These are phyloP conservation scores for Huntiella bhutanensis DNA, from an alignment of 2,329 filamentous ascomycete genomes.

Conservation along the genomic window DNA sequence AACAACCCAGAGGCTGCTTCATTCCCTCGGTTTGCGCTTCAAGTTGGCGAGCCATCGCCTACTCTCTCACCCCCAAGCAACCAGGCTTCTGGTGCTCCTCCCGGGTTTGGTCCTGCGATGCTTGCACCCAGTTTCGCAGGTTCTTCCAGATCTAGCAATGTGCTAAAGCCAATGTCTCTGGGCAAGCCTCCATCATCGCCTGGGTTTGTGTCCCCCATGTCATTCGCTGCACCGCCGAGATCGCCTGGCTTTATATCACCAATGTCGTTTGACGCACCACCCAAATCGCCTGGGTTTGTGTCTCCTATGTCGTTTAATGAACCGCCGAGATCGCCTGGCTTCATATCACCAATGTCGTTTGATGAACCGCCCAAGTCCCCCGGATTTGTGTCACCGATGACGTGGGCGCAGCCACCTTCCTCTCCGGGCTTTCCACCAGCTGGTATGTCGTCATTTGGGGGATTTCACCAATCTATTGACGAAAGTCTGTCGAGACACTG, in stretches of 20 bases:
- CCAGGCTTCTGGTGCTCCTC: background rate
- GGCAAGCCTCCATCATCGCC: background rate
- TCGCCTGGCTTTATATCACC: too few species aligned
- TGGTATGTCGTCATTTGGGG: background rate
- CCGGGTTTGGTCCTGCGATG: background rate
- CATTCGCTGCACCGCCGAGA: background rate
- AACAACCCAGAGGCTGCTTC: constrained; percentile 21
- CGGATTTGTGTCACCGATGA: constrained; percentile 7
- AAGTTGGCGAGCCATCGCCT: constrained; percentile 7
- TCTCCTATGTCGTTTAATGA: too few species aligned
- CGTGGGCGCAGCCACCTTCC: constrained; percentile 22
- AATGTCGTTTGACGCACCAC: too few species aligned
- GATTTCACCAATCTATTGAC: constrained; percentile 3
- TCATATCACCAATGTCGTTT: too few species aligned
- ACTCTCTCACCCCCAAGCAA: background rate
- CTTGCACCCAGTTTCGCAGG: background rate
- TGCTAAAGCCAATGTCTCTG: too few species aligned
- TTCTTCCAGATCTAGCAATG: background rate
- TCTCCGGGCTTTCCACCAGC: constrained; percentile 23
- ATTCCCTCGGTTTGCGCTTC: constrained; percentile 23
- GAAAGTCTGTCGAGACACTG: background rate
- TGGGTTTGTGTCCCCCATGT: background rate
- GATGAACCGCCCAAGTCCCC: too few species aligned
- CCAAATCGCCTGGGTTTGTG: too few species aligned
- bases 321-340: too few species aligned